Evolutionary conservation across 441 rosid species (phyloP).

Genomic region (Euphorbia celastroides): DNA sequence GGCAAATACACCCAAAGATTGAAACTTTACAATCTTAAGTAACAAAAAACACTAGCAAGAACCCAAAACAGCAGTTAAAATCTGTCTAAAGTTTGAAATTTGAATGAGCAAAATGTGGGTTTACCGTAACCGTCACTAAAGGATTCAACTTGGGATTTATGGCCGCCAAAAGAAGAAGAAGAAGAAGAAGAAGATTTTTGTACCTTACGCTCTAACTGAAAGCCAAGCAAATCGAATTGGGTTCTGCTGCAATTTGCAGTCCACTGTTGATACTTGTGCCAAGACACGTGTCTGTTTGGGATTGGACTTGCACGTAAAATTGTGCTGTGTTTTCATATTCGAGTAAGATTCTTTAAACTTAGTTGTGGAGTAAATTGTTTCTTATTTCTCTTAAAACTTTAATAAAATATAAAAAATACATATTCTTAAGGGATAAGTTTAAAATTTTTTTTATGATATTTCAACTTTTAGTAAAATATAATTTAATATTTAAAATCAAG

Average conservation of each 20-base stretch:
- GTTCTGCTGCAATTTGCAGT: neutral
- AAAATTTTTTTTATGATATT: too few relatives aligned
- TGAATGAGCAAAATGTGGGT: conserved; percentile 5
- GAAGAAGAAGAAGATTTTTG: neutral
- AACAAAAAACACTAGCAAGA: neutral
- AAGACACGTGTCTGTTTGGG: conserved; percentile 6
- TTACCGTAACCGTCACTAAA: conserved; percentile 9
- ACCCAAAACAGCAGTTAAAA: neutral
- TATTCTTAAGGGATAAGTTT: too few relatives aligned
- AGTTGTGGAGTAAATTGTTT: too few relatives aligned
- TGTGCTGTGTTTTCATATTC: neutral
- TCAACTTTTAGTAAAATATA: too few relatives aligned
- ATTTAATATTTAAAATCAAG: too few relatives aligned
- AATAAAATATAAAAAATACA: too few relatives aligned
- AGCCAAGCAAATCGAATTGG: conserved; percentile 6
- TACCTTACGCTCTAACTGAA: conserved; percentile 9
- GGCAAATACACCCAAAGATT: conserved; percentile 8
- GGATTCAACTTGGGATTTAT: neutral
- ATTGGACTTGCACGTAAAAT: neutral
- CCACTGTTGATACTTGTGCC: neutral
- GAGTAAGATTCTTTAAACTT: too few relatives aligned
- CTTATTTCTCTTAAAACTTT: too few relatives aligned
- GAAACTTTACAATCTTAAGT: conserved; percentile 4
- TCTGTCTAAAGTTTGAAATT: neutral
- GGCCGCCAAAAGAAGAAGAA: neutral